Base-by-base conservation (phyloP, 1,284 basidiomycete genomes). In the Trichosporon asahii region DNA sequence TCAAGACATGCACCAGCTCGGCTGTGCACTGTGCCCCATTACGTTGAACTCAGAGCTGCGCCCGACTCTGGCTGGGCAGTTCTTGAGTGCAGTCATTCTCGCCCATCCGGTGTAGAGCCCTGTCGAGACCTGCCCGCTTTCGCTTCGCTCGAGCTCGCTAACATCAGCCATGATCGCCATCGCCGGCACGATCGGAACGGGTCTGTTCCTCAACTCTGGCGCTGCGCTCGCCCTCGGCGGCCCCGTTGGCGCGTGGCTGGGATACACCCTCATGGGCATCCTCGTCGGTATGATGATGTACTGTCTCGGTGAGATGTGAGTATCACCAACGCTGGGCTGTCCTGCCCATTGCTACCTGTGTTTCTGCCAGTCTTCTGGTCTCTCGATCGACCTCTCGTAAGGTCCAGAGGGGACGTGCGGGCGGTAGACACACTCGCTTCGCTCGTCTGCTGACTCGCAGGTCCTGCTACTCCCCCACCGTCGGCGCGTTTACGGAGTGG, bases 151-250 rank as follows among this genome's bases (percentile, higher is more conserved):
- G 31, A 33, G 18, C 57, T 14, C 2, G 6, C 69, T 69, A 8
- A 69, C 68, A 2, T 29, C 70, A 3, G 49, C 67, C 29, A 82
- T 81, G 76, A 80, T 84, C 55, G 78, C 86, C 14, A 82, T 86
- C 37, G 73, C 77, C 31, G 86, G 85, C 8, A 83, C 83, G 18
- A 86, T 86, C 70, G 66, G 68, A n/a, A 73, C 72, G 4, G 71
- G 49, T 31, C 66, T 53, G 29, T 69, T 64, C 37, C 65, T 61
- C 31, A 64, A 35, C 23, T 70, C 67, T 1, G 66, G 68, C 15
- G 49, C 68, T 0, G 64, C 68, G 0, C 64, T 35, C 27, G 53
- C 60, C 37, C 53, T 65, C 65, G 85, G 82, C 61, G 85, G 85
- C n/a, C 85, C 85, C 11, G 75, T 82, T 23, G 84, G 83, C 63